Conservation (phyloP, 805 yeast species). For the Saccharomyces jurei region DNA sequence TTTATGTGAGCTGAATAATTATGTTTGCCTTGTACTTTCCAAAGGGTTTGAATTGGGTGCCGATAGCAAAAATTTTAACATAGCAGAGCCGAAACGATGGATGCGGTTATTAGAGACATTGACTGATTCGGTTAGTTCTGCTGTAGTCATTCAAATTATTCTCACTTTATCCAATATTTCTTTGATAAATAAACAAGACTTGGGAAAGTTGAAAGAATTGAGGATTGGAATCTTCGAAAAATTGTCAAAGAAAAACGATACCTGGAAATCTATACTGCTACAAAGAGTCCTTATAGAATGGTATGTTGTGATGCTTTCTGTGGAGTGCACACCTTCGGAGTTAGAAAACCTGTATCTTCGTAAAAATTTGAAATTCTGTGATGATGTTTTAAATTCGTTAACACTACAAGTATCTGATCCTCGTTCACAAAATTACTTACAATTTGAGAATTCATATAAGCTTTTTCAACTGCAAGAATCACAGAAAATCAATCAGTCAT, state of each 20-base stretch:
- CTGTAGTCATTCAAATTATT: constrained; percentile 17
- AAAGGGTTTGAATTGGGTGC: not conserved
- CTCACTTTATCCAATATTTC: constrained; percentile 18
- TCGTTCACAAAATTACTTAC: constrained; percentile 21
- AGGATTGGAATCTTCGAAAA: constrained; percentile 6
- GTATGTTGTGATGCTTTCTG: constrained; percentile 11
- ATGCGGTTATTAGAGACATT: not conserved
- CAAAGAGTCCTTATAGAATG: constrained; percentile 9
- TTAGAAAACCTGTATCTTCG: constrained; percentile 12
- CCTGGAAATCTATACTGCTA: not conserved
- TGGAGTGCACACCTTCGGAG: constrained; percentile 14
- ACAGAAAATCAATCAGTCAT: constrained; percentile 12
- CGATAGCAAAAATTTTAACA: not conserved
- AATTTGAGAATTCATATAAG: constrained; percentile 25
- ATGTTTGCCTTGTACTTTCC: not conserved
- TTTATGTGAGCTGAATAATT: not conserved
- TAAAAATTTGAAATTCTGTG: constrained; percentile 3
- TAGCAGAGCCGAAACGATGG: not conserved
- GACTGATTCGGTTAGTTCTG: constrained; percentile 2
- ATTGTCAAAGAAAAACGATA: not conserved
- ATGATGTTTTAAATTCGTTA: constrained; percentile 10
- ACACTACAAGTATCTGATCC: constrained; percentile 14
- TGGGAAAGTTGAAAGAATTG: constrained; percentile 7
- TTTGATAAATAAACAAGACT: constrained; percentile 17
- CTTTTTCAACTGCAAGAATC: constrained; percentile 4